phyloP scores from a whole-genome alignment of 148 eudicot genomes.

The Rhododendron molle region DNA sequence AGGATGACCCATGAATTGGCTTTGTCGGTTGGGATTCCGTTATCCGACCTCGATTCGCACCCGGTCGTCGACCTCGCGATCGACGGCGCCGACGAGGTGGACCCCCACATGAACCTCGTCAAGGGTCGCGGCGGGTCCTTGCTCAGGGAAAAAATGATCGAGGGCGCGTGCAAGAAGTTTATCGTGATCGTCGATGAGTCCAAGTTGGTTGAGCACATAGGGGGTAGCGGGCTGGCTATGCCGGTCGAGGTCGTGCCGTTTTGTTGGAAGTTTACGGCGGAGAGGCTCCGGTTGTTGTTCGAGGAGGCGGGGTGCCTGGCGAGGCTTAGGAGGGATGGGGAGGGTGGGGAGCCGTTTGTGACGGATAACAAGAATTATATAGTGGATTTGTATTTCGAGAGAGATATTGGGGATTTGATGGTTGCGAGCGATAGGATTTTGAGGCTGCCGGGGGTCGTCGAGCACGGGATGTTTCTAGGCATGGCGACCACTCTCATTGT shows the following conservation, averaged over 20 bases:
- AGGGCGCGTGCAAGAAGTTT: conserved; percentile 66
- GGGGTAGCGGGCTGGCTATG: conserved; percentile 83
- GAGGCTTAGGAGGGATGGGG: conserved; percentile 43
- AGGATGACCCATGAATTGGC: conserved; percentile 70
- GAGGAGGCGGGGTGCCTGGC: conserved; percentile 58
- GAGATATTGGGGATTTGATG: conserved; percentile 70
- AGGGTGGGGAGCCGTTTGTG: conserved; percentile 44
- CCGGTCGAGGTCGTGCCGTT: conserved; percentile 86
- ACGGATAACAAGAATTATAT: conserved; percentile 83
- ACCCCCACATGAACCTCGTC: conserved; percentile 65
- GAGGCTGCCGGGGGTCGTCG: conserved; percentile 74
- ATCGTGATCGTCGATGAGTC: conserved; percentile 77
- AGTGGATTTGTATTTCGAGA: conserved; percentile 71
- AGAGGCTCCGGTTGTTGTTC: conserved; percentile 50
- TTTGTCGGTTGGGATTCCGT: conserved; percentile 51
- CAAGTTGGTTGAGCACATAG: conserved; percentile 63
- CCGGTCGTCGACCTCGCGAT: conserved; percentile 78
- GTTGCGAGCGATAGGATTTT: conserved; percentile 66
- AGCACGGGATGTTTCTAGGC: conserved; percentile 86
- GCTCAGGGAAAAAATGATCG: conserved; percentile 80
- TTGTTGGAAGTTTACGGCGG: conserved; percentile 68
- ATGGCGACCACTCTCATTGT: conserved; percentile 80
- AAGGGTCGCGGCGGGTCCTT: conserved; percentile 83
- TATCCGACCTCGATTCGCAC: conserved; percentile 65
- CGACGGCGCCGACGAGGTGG: conserved; percentile 95